A percentile compares a stretch with the other conserved stretches of the same genome.
phyloP scores from a whole-genome alignment of 352 stramenopile genomes.

The Thraustochytrium striatum region DNA sequence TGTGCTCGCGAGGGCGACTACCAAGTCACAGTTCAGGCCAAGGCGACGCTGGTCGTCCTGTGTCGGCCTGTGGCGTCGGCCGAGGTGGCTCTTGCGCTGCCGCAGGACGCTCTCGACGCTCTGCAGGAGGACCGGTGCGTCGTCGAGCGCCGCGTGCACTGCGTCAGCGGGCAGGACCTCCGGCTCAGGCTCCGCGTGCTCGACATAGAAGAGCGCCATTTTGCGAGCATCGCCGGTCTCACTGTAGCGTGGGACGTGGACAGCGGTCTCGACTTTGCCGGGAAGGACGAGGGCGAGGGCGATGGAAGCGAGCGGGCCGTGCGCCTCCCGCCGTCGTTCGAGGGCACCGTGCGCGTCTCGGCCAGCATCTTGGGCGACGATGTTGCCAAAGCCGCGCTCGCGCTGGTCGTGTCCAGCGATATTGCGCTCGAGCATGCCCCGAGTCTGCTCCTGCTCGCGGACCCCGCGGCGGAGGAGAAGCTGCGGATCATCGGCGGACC shows the following conservation, averaged over 20 bases:
- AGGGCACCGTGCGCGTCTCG: background rate
- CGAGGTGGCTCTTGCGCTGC: background rate
- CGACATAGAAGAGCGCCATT: background rate
- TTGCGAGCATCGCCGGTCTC: too few relatives aligned
- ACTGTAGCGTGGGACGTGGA: too few relatives aligned
- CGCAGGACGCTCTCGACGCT: too few relatives aligned
- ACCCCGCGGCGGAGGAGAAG: background rate
- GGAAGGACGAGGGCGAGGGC: too few relatives aligned
- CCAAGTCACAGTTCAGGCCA: background rate
- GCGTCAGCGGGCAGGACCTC: background rate
- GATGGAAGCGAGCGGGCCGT: too few relatives aligned
- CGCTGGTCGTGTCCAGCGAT: background rate
- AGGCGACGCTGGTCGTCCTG: constrained; percentile 1
- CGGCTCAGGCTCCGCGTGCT: background rate
- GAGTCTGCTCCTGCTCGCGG: background rate
- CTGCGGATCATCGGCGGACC: background rate
- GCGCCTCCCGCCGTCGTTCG: too few relatives aligned
- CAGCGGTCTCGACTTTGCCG: too few relatives aligned
- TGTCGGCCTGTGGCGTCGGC: background rate
- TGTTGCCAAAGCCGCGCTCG: background rate
- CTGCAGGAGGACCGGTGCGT: too few relatives aligned
- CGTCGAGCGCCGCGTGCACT: background rate
- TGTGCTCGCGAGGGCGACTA: constrained; percentile 7
- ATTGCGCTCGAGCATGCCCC: background rate
- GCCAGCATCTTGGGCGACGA: background rate